Evolutionary conservation across 2,329 filamentous ascomycete genomes (phyloP).

Genomic region (Esteya vermicola): DNA sequence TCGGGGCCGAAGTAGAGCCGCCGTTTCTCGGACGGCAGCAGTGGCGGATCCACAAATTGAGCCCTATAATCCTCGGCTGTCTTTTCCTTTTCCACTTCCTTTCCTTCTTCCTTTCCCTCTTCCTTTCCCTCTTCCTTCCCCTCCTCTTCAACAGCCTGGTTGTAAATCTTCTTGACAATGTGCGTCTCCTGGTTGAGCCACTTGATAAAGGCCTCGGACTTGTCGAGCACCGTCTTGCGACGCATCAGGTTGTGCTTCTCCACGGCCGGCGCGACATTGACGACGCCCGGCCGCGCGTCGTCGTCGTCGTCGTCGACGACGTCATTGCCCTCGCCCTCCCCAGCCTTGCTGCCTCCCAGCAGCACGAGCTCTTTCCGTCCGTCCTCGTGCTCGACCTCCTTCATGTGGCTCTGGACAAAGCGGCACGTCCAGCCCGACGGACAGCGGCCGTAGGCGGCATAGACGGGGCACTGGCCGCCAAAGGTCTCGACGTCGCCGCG

Average conservation of each 20-base stretch:
- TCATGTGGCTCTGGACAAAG: slow-evolving; percentile 75
- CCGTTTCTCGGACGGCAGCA: slow-evolving; percentile 85
- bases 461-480: slow-evolving; percentile 68
- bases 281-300: slow-evolving; percentile 48
- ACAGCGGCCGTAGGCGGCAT: slow-evolving; percentile 61
- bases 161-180: slow-evolving; percentile 30
- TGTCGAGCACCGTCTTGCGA: slow-evolving; percentile 54
- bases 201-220: slow-evolving; percentile 59
- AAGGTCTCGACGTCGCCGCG: slow-evolving; percentile 67
- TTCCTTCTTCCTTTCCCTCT: slow-evolving; percentile 10
- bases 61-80: slow-evolving; percentile 53
- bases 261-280: slow-evolving; percentile 57
- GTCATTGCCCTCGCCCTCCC: slow-evolving; percentile 15
- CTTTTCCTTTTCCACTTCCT: slow-evolving; percentile 15
- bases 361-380: slow-evolving; percentile 72
- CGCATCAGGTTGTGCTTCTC: slow-evolving; percentile 64
- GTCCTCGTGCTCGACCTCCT: slow-evolving; percentile 63
- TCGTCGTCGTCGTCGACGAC: slow-evolving; percentile 20
- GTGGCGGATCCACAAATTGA: slow-evolving; percentile 69
- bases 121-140: slow-evolving; percentile 16
- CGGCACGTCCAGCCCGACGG: slow-evolving; percentile 87
- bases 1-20: slow-evolving; percentile 87
- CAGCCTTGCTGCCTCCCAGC: slow-evolving; percentile 21
- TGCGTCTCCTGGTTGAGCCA: slow-evolving; percentile 61
- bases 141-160: slow-evolving; percentile 13